Conservation (phyloP, 495 filamentous ascomycete species). For the Podospora tetraspora region DNA sequence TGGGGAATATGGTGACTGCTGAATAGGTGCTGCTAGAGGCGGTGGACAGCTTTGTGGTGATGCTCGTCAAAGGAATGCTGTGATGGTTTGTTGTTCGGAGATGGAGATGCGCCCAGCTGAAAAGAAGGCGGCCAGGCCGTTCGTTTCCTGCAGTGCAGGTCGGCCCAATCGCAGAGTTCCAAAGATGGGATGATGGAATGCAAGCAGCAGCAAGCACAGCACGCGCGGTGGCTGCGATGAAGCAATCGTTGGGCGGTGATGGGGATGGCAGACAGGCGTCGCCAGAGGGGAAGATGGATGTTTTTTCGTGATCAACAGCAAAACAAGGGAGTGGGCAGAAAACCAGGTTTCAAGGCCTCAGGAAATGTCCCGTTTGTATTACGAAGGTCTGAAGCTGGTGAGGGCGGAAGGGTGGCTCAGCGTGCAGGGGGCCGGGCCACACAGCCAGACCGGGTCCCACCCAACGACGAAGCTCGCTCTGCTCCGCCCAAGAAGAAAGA, state of each 20-base stretch:
- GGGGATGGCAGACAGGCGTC: neutral
- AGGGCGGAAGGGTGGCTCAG: slow-evolving; percentile 1
- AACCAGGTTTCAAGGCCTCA: slow-evolving; percentile 13
- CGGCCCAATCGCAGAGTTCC: neutral
- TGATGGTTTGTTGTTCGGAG: neutral
- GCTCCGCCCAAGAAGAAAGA: neutral
- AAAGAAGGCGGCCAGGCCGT: neutral
- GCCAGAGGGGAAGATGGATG: neutral
- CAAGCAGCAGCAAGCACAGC: neutral
- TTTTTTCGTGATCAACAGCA: slow-evolving; percentile 2
- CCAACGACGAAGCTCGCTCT: neutral
- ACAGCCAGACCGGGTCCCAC: neutral
- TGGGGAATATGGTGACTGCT: slow-evolving; percentile 2
- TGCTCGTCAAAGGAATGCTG: neutral
- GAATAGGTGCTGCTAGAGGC: neutral
- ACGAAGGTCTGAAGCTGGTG: neutral
- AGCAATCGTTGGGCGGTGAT: neutral
- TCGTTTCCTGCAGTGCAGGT: neutral
- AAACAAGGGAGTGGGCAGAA: slow-evolving; percentile 5
- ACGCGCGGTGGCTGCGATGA: neutral
- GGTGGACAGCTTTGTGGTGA: neutral
- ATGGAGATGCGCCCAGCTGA: neutral
- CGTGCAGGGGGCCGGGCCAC: slow-evolving; percentile 4
- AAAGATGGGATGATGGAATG: neutral
- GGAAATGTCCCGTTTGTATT: slow-evolving; percentile 15